Percentiles rank a stretch among this genome's conserved stretches.
Evolutionary conservation across 495 filamentous ascomycete genomes (phyloP).

Genomic region (Aspergillus conjunctus): DNA sequence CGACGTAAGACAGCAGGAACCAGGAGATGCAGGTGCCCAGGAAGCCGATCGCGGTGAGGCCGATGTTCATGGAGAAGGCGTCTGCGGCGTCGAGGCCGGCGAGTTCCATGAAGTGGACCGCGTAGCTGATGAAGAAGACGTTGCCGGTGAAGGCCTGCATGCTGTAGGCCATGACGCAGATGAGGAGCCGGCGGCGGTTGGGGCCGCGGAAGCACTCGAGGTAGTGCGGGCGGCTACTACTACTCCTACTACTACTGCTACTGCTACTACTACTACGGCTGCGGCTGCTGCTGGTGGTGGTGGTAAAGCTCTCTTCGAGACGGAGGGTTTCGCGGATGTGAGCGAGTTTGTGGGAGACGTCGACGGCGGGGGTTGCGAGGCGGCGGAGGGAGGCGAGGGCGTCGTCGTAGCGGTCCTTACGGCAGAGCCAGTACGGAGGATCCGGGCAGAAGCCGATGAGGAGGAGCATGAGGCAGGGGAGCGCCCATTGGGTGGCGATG

Average conservation of each 20-base stretch:
- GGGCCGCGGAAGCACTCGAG: slow-evolving; percentile 50
- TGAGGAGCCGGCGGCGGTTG: slow-evolving; percentile 48
- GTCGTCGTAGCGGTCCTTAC: slow-evolving; percentile 43
- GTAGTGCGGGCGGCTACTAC: slow-evolving; percentile 36
- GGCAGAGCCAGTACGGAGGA: slow-evolving; percentile 52
- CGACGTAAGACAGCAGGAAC: slow-evolving; percentile 62
- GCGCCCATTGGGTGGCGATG: slow-evolving; percentile 40
- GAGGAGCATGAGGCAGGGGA: slow-evolving; percentile 35
- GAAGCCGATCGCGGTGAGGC: slow-evolving; percentile 66
- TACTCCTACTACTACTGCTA: too few species aligned
- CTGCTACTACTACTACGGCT: too few species aligned
- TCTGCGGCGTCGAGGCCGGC: slow-evolving; percentile 60
- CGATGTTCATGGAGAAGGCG: slow-evolving; percentile 66
- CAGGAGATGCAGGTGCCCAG: slow-evolving; percentile 66
- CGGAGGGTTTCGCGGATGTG: slow-evolving; percentile 38
- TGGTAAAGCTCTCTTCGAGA: slow-evolving; percentile 36
- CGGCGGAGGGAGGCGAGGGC: slow-evolving; percentile 40
- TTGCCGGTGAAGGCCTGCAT: slow-evolving; percentile 47
- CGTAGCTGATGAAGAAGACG: slow-evolving; percentile 36
- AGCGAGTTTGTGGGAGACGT: slow-evolving; percentile 29
- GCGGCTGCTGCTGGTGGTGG: slow-evolving; percentile 37
- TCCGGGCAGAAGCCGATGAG: slow-evolving; percentile 51
- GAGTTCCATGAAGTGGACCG: slow-evolving; percentile 54
- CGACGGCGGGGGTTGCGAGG: slow-evolving; percentile 30
- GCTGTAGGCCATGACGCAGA: slow-evolving; percentile 51